A percentile compares a stretch with the other conserved stretches of the same genome.
Evolutionary conservation across 129 eudicot genomes (phyloP).

Genomic region (Centrapalus pauciflorus): DNA sequence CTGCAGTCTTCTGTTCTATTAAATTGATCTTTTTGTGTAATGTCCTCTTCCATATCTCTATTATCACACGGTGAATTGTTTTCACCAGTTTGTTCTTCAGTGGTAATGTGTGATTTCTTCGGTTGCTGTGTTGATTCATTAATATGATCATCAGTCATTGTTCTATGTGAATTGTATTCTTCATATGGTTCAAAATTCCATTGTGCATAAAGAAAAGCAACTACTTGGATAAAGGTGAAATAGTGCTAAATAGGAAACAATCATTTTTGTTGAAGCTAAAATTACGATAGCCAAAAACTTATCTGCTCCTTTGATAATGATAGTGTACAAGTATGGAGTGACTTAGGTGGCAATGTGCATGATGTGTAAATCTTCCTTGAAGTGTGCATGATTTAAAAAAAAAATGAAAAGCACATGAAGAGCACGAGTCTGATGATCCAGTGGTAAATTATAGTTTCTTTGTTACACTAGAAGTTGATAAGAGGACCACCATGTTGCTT

Average conservation of each 20-base stretch:
- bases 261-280: too few relatives aligned
- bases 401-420: too few relatives aligned
- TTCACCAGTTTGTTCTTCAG: background rate
- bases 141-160: background rate
- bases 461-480: too few relatives aligned
- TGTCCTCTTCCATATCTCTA: slow-evolving; percentile 12
- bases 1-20: slow-evolving; percentile 2
- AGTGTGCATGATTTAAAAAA: background rate
- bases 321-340: too few relatives aligned
- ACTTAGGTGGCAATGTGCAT: too few relatives aligned
- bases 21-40: slow-evolving; percentile 14
- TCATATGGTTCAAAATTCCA: background rate
- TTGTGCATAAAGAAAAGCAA: slow-evolving; percentile 8
- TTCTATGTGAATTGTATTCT: background rate
- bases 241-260: background rate
- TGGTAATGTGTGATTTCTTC: background rate
- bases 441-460: too few relatives aligned
- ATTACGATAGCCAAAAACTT: background rate
- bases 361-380: too few relatives aligned
- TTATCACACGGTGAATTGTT: background rate
- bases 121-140: background rate
- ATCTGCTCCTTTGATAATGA: too few relatives aligned
- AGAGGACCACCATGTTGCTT: too few relatives aligned
- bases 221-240: background rate
- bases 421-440: too few relatives aligned